phyloP scores from a whole-genome alignment of 2,329 filamentous ascomycete species.

The Monosporascus sp. region DNA sequence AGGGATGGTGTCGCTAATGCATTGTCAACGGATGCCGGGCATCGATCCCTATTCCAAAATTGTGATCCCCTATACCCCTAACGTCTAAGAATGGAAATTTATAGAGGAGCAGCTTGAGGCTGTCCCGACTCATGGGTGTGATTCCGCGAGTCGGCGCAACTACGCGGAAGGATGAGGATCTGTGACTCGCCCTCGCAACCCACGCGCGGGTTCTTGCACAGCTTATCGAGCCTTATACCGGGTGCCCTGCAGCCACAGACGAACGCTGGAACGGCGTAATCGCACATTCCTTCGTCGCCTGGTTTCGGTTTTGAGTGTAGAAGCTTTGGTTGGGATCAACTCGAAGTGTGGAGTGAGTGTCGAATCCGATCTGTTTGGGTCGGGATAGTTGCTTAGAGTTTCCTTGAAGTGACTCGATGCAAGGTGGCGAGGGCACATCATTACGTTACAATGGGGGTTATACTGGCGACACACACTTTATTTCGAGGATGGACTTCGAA shows the following conservation, averaged over 20 bases:
- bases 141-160: slow-evolving; percentile 14
- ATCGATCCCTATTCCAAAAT: background rate
- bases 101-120: background rate
- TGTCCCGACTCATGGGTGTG: slow-evolving; percentile 14
- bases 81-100: background rate
- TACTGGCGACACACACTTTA: background rate
- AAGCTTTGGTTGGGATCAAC: background rate
- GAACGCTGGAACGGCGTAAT: slow-evolving; percentile 14
- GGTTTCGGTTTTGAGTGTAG: background rate
- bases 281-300: slow-evolving; percentile 9
- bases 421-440: background rate
- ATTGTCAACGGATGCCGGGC: too few species aligned
- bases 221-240: slow-evolving; percentile 5
- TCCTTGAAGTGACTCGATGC: background rate
- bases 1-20: background rate
- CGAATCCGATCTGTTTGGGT: background rate
- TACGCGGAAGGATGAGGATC: slow-evolving; percentile 15
- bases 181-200: slow-evolving; percentile 11
- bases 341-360: background rate
- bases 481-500: background rate
- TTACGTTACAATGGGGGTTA: background rate
- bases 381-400: background rate
- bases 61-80: background rate
- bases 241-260: slow-evolving; percentile 14
- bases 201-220: slow-evolving; percentile 9